A percentile compares a stretch with the other conserved stretches of the same genome.
These are phyloP conservation scores for Colletotrichum orchidophilum DNA, from an alignment of 2,329 filamentous ascomycete genomes.

Conservation along the genomic window DNA sequence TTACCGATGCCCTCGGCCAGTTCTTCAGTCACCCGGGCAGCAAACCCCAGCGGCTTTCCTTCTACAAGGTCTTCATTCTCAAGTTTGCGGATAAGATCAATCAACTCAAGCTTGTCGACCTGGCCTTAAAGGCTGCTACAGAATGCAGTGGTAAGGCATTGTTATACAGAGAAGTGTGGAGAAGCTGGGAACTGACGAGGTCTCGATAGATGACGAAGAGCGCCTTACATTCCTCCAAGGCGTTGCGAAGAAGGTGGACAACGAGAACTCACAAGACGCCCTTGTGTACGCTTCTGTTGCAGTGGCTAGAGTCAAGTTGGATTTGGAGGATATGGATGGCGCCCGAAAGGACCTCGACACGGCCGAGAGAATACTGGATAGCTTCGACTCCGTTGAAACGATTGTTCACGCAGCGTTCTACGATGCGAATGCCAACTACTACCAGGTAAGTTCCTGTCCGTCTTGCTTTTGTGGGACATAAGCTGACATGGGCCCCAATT, in stretches of 20 bases:
- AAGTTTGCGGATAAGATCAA: slow-evolving; percentile 99
- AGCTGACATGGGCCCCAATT: slow-evolving; percentile 46
- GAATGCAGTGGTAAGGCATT: slow-evolving; percentile 76
- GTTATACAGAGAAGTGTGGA: not conserved
- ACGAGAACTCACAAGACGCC: slow-evolving; percentile 92
- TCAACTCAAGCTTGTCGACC: slow-evolving; percentile 93
- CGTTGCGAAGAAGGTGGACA: slow-evolving; percentile 88
- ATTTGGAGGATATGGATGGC: slow-evolving; percentile 80
- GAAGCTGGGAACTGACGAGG: slow-evolving; percentile 14
- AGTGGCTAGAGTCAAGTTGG: slow-evolving; percentile 86
- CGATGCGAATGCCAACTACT: slow-evolving; percentile 93
- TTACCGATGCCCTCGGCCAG: slow-evolving; percentile 86
- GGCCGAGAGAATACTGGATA: slow-evolving; percentile 87
- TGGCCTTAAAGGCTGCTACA: slow-evolving; percentile 87
- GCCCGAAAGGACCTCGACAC: slow-evolving; percentile 87
- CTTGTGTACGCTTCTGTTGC: slow-evolving; percentile 94
- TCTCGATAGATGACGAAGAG: slow-evolving; percentile 78
- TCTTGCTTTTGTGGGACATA: not conserved
- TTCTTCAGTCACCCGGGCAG: slow-evolving; percentile 89
- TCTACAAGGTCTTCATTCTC: slow-evolving; percentile 95
- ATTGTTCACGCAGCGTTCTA: slow-evolving; percentile 97
- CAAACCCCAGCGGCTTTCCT: slow-evolving; percentile 82
- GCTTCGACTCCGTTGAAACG: slow-evolving; percentile 94
- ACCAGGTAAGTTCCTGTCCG: slow-evolving; percentile 65
- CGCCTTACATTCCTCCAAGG: slow-evolving; percentile 85